Evolutionary conservation across 139 green algal species (phyloP).

Genomic region (Picochlorum costavermella): DNA sequence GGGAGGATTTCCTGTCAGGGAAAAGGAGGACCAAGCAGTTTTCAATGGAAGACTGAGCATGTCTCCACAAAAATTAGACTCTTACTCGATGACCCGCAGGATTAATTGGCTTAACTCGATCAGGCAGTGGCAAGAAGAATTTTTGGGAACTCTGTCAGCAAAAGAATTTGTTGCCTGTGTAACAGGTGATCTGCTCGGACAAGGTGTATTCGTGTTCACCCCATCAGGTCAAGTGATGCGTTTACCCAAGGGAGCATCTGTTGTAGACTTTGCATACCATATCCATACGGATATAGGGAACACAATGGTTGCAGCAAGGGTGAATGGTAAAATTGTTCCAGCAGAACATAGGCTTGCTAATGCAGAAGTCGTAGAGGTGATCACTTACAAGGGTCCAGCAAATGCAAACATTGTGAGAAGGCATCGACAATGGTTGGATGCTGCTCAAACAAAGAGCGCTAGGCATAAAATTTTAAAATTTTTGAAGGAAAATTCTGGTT

Average conservation of each 20-base stretch:
- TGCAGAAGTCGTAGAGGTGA: conserved; percentile 75
- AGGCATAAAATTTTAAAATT: conserved; percentile 63
- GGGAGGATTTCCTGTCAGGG: neutral
- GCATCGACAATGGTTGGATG: conserved; percentile 37
- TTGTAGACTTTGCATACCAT: conserved; percentile 88
- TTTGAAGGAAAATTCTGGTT: conserved; percentile 39
- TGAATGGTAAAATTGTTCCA: conserved; percentile 64
- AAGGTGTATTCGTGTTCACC: conserved; percentile 78
- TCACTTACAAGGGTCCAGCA: conserved; percentile 39
- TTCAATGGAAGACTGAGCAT: neutral
- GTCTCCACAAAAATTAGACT: conserved; percentile 14
- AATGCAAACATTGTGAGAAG: conserved; percentile 26
- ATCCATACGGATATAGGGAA: conserved; percentile 76
- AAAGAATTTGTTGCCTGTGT: conserved; percentile 81
- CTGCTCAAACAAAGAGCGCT: conserved; percentile 41
- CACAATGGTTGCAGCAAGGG: conserved; percentile 63
- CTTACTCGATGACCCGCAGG: conserved; percentile 24
- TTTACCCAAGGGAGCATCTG: conserved; percentile 72
- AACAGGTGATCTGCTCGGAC: conserved; percentile 65
- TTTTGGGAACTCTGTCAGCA: conserved; percentile 61
- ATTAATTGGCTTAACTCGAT: conserved; percentile 71
- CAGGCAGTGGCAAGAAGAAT: conserved; percentile 76
- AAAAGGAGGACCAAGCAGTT: neutral
- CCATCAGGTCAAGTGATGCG: conserved; percentile 56
- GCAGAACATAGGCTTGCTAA: conserved; percentile 54